Base-by-base conservation (phyloP, 441 rosid species). In the Euphorbia celastroides region DNA sequence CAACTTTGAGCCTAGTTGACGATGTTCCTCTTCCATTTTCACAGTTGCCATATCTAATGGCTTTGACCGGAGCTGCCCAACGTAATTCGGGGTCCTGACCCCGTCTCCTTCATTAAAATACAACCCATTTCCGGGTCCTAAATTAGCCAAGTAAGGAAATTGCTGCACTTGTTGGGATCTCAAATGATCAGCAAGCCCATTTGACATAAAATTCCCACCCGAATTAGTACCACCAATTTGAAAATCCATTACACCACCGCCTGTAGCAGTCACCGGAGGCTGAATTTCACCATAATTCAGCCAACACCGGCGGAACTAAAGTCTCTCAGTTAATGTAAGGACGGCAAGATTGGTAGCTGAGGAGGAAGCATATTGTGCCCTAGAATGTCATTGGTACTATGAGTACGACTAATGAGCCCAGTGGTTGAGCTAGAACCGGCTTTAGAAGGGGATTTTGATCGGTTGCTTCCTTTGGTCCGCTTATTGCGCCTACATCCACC, bases 401-500 rank as follows among this genome's bases (percentile, higher is more conserved):
- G 74, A 27, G 70, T 64, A 32, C 68, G 72, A 11, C 80, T 73
- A 78, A 78, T 60, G 54, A 70, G 75, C 54, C 82, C 72, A 61
- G 63, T 64, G 42, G 66, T 51, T 56, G 82, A 75, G 26, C 75
- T 70, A 28, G 83, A 64, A 36, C 71, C 77, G 51, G 78, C 78
- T 67, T 81, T 73, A 3, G 50, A 74, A 8, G 84, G 80, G 2
- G 85, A 78, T 38, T 83, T 80, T 10, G 85, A 82, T 73, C 78
- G 88, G 73, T 70, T 78, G 19, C 77, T 80, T 57, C 83, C 80
- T 78, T 90, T 93, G 74, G 79, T 82, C 66, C 94, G 79, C 72
- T 90, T 84, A 76, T 93, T 93, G 72, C 97, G 83, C 68, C 97
- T 56, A 72, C 88, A 87, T 1, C 98, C 98, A 9, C 98, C 98